Evolutionary conservation across 2,329 filamentous ascomycete species (phyloP).

Genomic region (Hypomyces perniciosus): DNA sequence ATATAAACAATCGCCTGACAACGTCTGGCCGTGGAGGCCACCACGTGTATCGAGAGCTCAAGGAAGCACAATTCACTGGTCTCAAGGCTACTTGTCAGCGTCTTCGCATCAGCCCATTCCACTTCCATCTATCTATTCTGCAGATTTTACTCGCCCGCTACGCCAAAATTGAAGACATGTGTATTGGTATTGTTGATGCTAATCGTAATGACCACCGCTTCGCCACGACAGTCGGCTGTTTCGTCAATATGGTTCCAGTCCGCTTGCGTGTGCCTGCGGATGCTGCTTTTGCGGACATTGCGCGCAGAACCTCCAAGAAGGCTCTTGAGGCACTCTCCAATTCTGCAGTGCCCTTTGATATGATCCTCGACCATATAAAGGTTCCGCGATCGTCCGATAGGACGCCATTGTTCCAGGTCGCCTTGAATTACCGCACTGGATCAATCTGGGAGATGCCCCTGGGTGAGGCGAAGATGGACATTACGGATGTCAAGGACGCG

Average conservation of each 20-base stretch:
- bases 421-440: slow-evolving; percentile 39
- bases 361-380: slow-evolving; percentile 36
- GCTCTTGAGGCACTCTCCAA: slow-evolving; percentile 16
- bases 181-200: background rate
- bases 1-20: no score
- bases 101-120: slow-evolving; percentile 19
- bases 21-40: no score
- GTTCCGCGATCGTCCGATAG: slow-evolving; percentile 31
- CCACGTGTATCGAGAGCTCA: no score
- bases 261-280: slow-evolving; percentile 19
- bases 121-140: background rate
- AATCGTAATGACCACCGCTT: background rate
- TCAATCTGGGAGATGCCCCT: slow-evolving; percentile 20
- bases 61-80: no score
- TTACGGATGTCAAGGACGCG: slow-evolving; percentile 18
- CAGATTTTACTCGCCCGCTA: background rate
- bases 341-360: slow-evolving; percentile 37
- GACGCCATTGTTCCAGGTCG: slow-evolving; percentile 41
- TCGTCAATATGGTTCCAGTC: background rate
- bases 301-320: background rate
- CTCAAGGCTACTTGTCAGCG: no score
- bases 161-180: background rate
- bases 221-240: background rate
- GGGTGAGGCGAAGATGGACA: slow-evolving; percentile 16
- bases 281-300: slow-evolving; percentile 13